Conservation (phyloP, 768 basidiomycete genomes). For the Termitomyces sp. region DNA sequence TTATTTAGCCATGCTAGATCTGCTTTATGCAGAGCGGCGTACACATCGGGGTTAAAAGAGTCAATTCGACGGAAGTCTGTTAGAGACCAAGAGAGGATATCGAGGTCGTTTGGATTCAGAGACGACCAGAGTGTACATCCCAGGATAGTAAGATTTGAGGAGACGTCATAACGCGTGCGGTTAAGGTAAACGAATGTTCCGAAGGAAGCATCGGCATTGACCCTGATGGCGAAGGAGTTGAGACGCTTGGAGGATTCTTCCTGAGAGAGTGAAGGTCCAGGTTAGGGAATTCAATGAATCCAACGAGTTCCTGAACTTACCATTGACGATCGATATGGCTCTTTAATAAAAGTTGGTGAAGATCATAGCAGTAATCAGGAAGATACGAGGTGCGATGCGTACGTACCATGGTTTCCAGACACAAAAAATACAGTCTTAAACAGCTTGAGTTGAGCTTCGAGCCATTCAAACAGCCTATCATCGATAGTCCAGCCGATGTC, state of each 20-base stretch:
- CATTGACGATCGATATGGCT: constrained; percentile 5
- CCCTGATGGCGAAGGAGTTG: background rate
- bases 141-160: constrained; percentile 30
- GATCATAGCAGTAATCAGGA: background rate
- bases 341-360: background rate
- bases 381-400: no score
- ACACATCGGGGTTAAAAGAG: constrained; percentile 17
- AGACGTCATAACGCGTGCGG: constrained; percentile 31
- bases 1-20: constrained; percentile 33
- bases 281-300: background rate
- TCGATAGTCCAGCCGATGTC: constrained; percentile 33
- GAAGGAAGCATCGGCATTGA: background rate
- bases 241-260: background rate
- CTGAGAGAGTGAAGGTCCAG: background rate
- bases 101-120: constrained; percentile 25
- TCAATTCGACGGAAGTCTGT: constrained; percentile 33
- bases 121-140: constrained; percentile 39
- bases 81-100: constrained; percentile 24
- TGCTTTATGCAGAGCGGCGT: constrained; percentile 18
- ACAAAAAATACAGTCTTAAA: constrained; percentile 33
- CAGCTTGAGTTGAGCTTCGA: constrained; percentile 24
- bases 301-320: background rate
- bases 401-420: constrained; percentile 28
- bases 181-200: constrained; percentile 31
- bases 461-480: constrained; percentile 29